Evolutionary conservation across 495 filamentous ascomycete genomes (phyloP).

Genomic region (Penicillium dipodomyicola): DNA sequence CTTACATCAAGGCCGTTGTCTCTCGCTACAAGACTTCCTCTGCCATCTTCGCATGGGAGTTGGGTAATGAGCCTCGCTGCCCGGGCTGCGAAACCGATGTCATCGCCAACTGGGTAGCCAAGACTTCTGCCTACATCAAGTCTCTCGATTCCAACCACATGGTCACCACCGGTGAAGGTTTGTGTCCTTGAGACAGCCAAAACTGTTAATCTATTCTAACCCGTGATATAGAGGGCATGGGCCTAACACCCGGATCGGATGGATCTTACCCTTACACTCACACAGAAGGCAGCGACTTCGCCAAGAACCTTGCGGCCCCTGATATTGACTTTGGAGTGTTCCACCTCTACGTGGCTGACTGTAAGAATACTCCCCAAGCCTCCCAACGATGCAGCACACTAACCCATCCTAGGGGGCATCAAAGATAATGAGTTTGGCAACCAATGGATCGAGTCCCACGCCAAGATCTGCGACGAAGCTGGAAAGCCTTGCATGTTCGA

Average conservation of each 20-base stretch:
- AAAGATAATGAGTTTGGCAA: neutral
- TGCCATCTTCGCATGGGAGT: neutral
- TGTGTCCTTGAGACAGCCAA: neutral
- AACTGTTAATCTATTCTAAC: neutral
- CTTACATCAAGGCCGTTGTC: neutral
- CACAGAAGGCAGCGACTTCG: neutral
- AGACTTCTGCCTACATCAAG: neutral
- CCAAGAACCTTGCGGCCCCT: neutral
- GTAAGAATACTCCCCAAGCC: neutral
- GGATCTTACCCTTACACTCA: neutral
- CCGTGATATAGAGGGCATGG: neutral
- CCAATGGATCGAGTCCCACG: neutral
- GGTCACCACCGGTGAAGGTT: neutral
- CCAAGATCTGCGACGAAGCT: neutral
- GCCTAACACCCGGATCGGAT: neutral
- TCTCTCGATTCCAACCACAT: neutral
- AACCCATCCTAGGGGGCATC: neutral
- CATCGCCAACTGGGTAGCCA: neutral
- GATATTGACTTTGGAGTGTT: neutral
- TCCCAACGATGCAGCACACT: neutral
- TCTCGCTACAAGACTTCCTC: neutral
- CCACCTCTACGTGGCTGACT: neutral
- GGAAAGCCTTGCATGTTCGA: neutral
- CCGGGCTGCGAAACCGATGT: neutral
- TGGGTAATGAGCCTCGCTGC: neutral